These are phyloP conservation scores for Hansenula lynferdii DNA, from an alignment of 1,139 yeast species.

Conservation along the genomic window DNA sequence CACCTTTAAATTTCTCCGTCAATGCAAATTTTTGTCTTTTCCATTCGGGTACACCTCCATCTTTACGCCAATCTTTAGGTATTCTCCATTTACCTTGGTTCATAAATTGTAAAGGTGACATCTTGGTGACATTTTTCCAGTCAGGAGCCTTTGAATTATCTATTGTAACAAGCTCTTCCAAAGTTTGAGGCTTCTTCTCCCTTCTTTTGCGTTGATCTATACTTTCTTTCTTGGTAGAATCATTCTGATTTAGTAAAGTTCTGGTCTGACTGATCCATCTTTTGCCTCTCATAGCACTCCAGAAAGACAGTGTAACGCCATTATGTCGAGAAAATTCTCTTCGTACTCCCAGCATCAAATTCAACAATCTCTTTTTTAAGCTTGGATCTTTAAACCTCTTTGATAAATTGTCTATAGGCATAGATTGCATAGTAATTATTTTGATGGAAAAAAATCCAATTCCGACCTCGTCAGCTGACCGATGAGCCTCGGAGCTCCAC, in stretches of 20 bases:
- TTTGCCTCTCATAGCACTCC: too few relatives aligned
- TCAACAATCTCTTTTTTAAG: too few relatives aligned
- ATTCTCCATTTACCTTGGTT: constrained; percentile 14
- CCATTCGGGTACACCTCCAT: constrained; percentile 50
- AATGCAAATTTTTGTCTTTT: constrained; percentile 59
- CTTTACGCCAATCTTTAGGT: constrained; percentile 19
- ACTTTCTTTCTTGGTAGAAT: too few relatives aligned
- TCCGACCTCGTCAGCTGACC: background rate
- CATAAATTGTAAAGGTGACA: constrained; percentile 14
- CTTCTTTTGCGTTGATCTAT: too few relatives aligned
- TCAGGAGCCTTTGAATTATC: too few relatives aligned
- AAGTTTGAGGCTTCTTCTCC: too few relatives aligned
- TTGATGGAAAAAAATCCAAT: background rate
- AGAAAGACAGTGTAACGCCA: too few relatives aligned
- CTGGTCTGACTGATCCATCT: background rate
- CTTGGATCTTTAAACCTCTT: too few relatives aligned
- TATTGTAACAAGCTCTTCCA: too few relatives aligned
- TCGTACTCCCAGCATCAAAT: too few relatives aligned
- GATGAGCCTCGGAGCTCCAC: background rate
- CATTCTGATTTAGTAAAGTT: background rate
- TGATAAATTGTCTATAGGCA: background rate
- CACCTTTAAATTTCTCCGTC: constrained; percentile 50
- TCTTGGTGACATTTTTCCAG: constrained; percentile 33
- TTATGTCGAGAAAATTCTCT: too few relatives aligned
- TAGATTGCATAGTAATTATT: background rate